Percentiles rank a stretch among this genome's conserved stretches.
These are phyloP conservation scores for Trypanosoma melophagium DNA, from an alignment of 208 protist species.

Conservation along the genomic window DNA sequence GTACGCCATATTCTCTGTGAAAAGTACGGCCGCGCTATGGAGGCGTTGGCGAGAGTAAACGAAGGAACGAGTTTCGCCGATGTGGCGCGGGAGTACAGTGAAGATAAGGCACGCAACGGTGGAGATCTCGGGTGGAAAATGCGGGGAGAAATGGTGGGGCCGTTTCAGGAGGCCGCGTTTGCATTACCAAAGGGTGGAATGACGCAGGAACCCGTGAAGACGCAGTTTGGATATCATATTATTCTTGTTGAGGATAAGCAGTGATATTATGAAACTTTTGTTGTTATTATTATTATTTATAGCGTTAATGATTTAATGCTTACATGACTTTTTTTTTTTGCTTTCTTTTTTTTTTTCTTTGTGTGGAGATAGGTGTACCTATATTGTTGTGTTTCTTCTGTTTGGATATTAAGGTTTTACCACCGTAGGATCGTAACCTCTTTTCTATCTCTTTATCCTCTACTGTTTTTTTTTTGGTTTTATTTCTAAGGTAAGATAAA, in stretches of 20 bases:
- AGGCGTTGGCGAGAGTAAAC: conserved; percentile 29
- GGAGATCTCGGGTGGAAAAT: conserved; percentile 35
- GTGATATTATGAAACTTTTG: background rate
- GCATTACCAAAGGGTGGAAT: conserved; percentile 34
- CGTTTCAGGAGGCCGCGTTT: conserved; percentile 39
- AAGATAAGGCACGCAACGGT: conserved; percentile 35
- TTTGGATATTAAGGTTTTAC: no score
- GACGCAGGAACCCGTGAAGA: conserved; percentile 39
- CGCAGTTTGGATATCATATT: conserved; percentile 46
- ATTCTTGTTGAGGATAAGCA: conserved; percentile 44
- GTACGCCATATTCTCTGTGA: conserved; percentile 39
- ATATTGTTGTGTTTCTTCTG: no score
- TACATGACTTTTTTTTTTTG: conserved; percentile 1
- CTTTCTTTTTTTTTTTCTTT: conserved; percentile 18
- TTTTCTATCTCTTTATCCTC: no score
- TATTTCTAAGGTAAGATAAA: no score
- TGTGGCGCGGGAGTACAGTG: conserved; percentile 36
- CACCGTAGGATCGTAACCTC: no score
- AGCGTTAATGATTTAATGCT: background rate
- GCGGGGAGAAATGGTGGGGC: conserved; percentile 38
- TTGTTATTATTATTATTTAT: no score
- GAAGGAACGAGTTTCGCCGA: conserved; percentile 32
- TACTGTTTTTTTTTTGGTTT: no score
- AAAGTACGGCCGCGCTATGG: conserved; percentile 24
- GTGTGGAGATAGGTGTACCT: no score